phyloP scores from a whole-genome alignment of 495 filamentous ascomycete genomes.

The Aspergillus baeticus region DNA sequence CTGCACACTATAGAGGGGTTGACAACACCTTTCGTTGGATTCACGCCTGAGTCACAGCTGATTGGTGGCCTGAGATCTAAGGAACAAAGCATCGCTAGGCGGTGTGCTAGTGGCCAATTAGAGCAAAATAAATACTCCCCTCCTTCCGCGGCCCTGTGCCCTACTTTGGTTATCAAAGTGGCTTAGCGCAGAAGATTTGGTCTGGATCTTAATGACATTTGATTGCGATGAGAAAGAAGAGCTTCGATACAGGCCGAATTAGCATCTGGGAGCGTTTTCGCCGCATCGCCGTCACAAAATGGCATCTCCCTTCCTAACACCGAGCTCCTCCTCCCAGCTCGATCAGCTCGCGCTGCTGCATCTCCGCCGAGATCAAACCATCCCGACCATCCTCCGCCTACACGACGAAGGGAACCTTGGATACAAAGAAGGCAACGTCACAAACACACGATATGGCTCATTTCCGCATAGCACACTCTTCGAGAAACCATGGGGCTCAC shows the following conservation, averaged over 20 bases:
- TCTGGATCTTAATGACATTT: constrained; percentile 7
- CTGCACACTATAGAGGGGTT: constrained; percentile 19
- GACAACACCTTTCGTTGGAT: neutral
- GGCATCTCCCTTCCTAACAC: constrained; percentile 72
- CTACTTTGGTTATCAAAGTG: constrained; percentile 23
- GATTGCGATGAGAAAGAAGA: constrained; percentile 5
- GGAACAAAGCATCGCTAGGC: constrained; percentile 4
- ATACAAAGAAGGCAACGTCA: constrained; percentile 77
- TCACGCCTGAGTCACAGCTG: neutral
- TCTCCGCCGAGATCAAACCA: constrained; percentile 76
- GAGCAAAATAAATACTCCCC: neutral
- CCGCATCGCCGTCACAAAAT: constrained; percentile 20
- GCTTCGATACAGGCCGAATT: constrained; percentile 6
- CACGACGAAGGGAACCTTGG: constrained; percentile 61
- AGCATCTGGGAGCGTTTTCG: neutral
- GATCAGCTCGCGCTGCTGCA: constrained; percentile 74
- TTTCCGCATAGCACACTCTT: constrained; percentile 90
- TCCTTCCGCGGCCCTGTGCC: constrained; percentile 34
- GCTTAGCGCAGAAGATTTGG: constrained; percentile 19
- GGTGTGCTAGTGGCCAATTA: neutral
- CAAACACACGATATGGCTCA: constrained; percentile 92
- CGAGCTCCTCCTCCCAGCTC: constrained; percentile 52
- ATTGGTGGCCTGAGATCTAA: constrained; percentile 8
- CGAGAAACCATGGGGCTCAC: constrained; percentile 81
- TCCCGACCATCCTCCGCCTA: constrained; percentile 68